Evolutionary conservation across 345 rosid species (phyloP), one percentile per base, ranked within the genome.

Genomic region (Conringia planisiliqua): DNA sequence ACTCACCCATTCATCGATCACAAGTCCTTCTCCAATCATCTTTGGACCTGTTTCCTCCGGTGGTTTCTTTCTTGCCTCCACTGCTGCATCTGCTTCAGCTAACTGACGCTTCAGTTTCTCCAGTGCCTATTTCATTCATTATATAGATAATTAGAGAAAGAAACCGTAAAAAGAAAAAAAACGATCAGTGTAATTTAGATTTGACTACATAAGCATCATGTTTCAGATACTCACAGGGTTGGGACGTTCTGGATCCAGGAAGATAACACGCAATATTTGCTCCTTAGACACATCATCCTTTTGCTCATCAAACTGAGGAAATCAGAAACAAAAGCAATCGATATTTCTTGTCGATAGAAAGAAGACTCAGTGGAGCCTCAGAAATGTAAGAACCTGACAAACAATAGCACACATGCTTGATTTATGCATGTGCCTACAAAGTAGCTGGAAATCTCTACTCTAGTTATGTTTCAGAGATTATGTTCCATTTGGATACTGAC

Each of bases 1-100:
- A 85, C 93, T 78, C 39, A 92, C 99, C 99, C 99, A 96, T 86
- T 96, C 98, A 79, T 96, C 99, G 51, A 96, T 90, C 27, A 96
- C 99, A n/a, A 96, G 97, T 55, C 99, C 99, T 86, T 96, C 99
- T 26, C 98, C 99, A 1, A 92, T 85, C 76, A 92, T 82, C 83
- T 71, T 87, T 10, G 98, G 92, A 57, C 96, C 96, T 10, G 88
- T 60, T 62, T 90, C 98, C 75, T 88, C 96, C 39, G 86, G 88
- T 56, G 97, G 95, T 54, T 89, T 92, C 84, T 89, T 92, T 8
- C 91, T 82, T 2, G 87, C 88, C 76, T 91, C 98, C 16, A 89
- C 82, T 3, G 90, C 95, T 50, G 96, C 93, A 79, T 92, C 97
- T 4, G 97, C 98, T 13, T 96, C 98, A 3, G 87, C 91, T 78